Evolutionary conservation across 148 eudicot species (phyloP).

Genomic region (Suaeda aralocaspica): DNA sequence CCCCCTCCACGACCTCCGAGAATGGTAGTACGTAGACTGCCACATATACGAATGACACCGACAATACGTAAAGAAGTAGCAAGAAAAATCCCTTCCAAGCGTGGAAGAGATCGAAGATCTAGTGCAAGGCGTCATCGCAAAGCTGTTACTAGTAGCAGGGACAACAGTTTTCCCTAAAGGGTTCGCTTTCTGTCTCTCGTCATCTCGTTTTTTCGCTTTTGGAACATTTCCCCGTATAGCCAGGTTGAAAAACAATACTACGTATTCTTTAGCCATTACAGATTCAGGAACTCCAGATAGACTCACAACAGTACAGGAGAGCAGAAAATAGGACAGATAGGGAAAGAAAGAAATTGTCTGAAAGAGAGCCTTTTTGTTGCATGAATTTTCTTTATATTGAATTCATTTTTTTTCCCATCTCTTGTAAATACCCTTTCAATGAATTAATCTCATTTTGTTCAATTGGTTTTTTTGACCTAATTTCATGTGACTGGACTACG

Average conservation of each 20-base stretch:
- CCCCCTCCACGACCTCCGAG: slow-evolving; percentile 43
- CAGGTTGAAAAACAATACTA: slow-evolving; percentile 12
- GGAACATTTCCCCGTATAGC: neutral
- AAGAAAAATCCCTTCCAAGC: slow-evolving; percentile 43
- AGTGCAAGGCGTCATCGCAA: slow-evolving; percentile 62
- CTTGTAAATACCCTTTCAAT: slow-evolving; percentile 42
- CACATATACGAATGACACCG: slow-evolving; percentile 19
- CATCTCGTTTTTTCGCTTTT: neutral
- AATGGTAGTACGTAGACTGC: slow-evolving; percentile 22
- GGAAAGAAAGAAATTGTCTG: slow-evolving; percentile 10
- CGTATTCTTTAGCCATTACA: neutral
- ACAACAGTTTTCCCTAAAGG: slow-evolving; percentile 29
- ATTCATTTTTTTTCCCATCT: slow-evolving; percentile 27
- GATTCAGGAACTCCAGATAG: slow-evolving; percentile 9
- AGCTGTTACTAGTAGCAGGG: slow-evolving; percentile 43
- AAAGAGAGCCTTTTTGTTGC: slow-evolving; percentile 20
- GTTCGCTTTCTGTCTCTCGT: slow-evolving; percentile 2
- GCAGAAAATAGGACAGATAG: slow-evolving; percentile 20
- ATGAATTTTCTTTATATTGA: slow-evolving; percentile 28
- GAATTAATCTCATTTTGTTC: slow-evolving; percentile 10
- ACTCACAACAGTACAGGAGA: slow-evolving; percentile 27
- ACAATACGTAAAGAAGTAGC: slow-evolving; percentile 17
- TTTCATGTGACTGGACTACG: neutral
- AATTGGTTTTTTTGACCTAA: neutral
- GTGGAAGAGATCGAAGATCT: slow-evolving; percentile 48